Conservation (phyloP, 1,284 basidiomycete species). For the Moesziomyces globuligerus region DNA sequence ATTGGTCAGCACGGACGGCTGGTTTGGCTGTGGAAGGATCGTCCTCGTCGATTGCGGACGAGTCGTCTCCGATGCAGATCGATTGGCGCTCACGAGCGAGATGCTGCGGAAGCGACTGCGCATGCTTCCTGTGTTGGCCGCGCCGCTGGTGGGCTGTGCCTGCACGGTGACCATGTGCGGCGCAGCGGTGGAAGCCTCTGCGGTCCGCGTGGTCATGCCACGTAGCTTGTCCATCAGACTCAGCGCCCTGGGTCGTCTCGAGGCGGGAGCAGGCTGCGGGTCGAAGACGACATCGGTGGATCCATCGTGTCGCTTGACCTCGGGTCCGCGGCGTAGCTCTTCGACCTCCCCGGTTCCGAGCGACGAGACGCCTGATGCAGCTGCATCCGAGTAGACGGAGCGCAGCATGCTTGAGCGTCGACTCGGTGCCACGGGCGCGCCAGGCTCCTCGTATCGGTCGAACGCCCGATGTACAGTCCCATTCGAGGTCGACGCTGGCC, state of each 20-base stretch:
- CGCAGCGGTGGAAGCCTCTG: slow-evolving; percentile 4
- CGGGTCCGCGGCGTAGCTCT: slow-evolving; percentile 9
- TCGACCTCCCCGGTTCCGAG: slow-evolving; percentile 12
- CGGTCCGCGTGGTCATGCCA: background rate
- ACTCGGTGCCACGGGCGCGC: background rate
- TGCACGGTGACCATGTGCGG: slow-evolving; percentile 8
- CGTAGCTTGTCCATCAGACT: slow-evolving; percentile 18
- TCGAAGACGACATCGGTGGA: slow-evolving; percentile 9
- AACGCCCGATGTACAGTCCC: slow-evolving; percentile 5
- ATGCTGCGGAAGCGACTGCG: slow-evolving; percentile 8
- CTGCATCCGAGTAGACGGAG: slow-evolving; percentile 7
- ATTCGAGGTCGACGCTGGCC: background rate
- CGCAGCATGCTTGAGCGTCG: slow-evolving; percentile 6
- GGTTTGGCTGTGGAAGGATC: too few relatives aligned
- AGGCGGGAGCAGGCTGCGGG: background rate
- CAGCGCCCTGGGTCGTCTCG: slow-evolving; percentile 9
- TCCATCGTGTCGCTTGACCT: slow-evolving; percentile 5
- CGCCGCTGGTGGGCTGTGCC: background rate
- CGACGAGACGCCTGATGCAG: slow-evolving; percentile 1
- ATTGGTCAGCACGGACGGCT: too few relatives aligned
- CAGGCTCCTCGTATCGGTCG: slow-evolving; percentile 9
- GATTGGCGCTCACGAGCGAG: background rate
- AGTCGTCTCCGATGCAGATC: background rate
- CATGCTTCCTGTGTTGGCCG: slow-evolving; percentile 5
- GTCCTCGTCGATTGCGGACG: background rate